Evolutionary conservation across 2,329 filamentous ascomycete species (phyloP).

Genomic region (Exophiala mesophila): DNA sequence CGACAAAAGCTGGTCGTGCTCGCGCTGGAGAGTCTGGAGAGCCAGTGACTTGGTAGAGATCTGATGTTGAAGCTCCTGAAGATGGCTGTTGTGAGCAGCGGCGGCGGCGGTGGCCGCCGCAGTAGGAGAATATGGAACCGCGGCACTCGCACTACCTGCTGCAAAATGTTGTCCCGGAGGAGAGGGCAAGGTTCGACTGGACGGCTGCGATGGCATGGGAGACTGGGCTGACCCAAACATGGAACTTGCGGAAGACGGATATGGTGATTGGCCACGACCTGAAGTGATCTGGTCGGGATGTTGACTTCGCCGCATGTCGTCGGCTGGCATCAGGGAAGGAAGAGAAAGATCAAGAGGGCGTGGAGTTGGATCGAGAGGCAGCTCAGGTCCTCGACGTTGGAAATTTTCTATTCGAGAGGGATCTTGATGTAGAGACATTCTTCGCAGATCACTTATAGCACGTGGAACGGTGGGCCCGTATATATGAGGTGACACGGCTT

Average conservation of each 20-base stretch:
- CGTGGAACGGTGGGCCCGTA: constrained; percentile 9
- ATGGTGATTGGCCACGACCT: constrained; percentile 16
- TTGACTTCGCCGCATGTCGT: constrained; percentile 16
- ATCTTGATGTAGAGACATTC: constrained; percentile 11
- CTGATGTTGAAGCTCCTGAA: constrained; percentile 51
- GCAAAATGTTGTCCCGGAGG: constrained; percentile 23
- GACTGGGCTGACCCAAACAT: constrained; percentile 18
- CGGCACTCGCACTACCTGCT: constrained; percentile 9
- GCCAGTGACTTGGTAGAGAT: constrained; percentile 50
- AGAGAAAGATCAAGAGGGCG: constrained; percentile 27
- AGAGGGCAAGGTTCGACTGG: constrained; percentile 25
- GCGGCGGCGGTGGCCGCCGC: constrained; percentile 30
- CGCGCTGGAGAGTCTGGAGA: constrained; percentile 50
- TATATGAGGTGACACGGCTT: constrained; percentile 11
- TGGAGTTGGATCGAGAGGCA: constrained; percentile 13
- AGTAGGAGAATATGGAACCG: constrained; percentile 10
- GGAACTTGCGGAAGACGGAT: constrained; percentile 19
- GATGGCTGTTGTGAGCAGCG: constrained; percentile 36
- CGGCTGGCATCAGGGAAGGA: constrained; percentile 15
- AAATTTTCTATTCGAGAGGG: constrained; percentile 15
- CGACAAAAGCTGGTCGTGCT: constrained; percentile 50
- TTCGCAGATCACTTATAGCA: constrained; percentile 18
- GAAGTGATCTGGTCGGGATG: constrained; percentile 14
- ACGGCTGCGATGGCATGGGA: constrained; percentile 20
- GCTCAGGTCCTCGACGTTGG: constrained; percentile 12